Evolutionary conservation across 2,329 filamentous ascomycete species (phyloP), one percentile per base, ranked within the genome.

Genomic region (Gnomoniopsis smithogilvyi): DNA sequence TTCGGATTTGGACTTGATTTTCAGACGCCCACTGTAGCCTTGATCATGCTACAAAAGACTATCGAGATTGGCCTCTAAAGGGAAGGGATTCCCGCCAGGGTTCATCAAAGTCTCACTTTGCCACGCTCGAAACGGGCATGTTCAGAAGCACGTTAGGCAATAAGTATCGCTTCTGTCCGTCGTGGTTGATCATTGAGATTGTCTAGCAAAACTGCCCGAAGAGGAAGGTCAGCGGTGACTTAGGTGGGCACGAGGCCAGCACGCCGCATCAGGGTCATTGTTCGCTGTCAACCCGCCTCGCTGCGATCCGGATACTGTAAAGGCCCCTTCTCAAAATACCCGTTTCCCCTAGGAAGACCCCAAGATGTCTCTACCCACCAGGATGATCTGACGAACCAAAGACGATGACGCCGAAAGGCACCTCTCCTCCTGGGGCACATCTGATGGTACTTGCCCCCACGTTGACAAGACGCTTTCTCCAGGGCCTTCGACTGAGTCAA

Each of bases 141-240:
- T 30, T 4, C 26, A 30, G 8, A 8, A 30, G 26, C 26, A 30
- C 8, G 26, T 8, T 30, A 30, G 26, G 4, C 26, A 4, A 8
- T 30, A 8, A 30, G 26, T 4, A 30, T 30, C 26, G 8, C 26
- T 30, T 30, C 26, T 30, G 26, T 30, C 26, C 26, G 26, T 12
- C 12, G 15, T 41, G 12, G 36, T n/a, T 41, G 36, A n/a, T 41
- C 12, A 41, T 41, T 41, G 36, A 41, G 36, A 41, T n/a, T 41
- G 11, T n/a, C 47, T 43, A 51, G 48, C 22, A 36, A 43, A 34
- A 49, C n/a, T 52, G 43, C 48, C 43, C 41, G 48, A 45, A 47
- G 41, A 58, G 56, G 50, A 54, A 58, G 50, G 38, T 54, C 38
- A 43, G 45, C 36, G 43, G 41, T 49, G n/a, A 46, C 49, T n/a